Evolutionary conservation across 192 early-diverging fungal species (phyloP).

Genomic region (Haplosporangium gracile): DNA sequence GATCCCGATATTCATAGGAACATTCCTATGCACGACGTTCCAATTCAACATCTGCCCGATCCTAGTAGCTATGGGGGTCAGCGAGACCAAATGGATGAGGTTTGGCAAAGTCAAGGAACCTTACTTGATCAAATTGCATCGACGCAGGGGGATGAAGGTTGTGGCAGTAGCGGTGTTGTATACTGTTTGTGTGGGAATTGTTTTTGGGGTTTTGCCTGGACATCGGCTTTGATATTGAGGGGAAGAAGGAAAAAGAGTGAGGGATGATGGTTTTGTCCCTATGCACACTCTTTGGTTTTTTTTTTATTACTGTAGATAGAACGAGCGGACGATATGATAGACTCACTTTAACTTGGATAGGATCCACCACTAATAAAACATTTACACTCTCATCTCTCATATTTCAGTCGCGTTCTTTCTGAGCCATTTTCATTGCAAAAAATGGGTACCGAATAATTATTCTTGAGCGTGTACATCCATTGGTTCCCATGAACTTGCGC

Average conservation of each 20-base stretch:
- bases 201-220: conserved; percentile 43
- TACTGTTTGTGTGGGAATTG: conserved; percentile 21
- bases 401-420: too few relatives aligned
- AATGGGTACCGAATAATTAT: too few relatives aligned
- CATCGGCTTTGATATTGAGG: conserved; percentile 23
- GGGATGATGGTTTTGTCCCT: not conserved
- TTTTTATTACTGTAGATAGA: not conserved
- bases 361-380: not conserved
- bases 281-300: not conserved
- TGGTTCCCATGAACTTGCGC: too few relatives aligned
- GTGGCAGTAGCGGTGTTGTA: conserved; percentile 24
- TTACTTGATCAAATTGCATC: conserved; percentile 37
- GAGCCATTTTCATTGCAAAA: too few relatives aligned
- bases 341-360: not conserved
- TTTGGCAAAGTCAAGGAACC: conserved; percentile 48
- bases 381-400: too few relatives aligned
- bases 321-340: not conserved
- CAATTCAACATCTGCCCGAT: conserved; percentile 50
- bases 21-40: conserved; percentile 38
- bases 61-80: conserved; percentile 30
- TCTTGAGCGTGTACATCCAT: too few relatives aligned
- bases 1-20: conserved; percentile 39
- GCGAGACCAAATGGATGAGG: conserved; percentile 44
- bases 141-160: conserved; percentile 21
- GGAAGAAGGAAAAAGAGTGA: not conserved